Percentiles rank a stretch among this genome's conserved stretches.
Evolutionary conservation across 108 stramenopile genomes (phyloP).

Genomic region (Stephanodiscus minutulus): DNA sequence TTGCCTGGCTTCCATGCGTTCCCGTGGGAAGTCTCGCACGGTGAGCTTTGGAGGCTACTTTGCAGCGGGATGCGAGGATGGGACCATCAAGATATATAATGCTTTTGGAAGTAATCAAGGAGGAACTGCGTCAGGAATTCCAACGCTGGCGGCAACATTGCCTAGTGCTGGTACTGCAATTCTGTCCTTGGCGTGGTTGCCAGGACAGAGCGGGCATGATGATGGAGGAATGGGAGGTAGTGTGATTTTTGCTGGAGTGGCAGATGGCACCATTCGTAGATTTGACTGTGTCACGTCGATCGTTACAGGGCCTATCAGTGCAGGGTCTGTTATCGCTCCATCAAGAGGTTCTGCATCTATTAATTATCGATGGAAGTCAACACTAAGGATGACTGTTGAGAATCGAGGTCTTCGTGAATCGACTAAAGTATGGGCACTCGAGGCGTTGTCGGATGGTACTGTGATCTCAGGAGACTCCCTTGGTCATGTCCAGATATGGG

Average conservation of each 20-base stretch:
- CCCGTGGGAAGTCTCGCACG: conserved; percentile 18
- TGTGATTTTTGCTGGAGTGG: conserved; percentile 84
- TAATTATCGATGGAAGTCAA: conserved; percentile 52
- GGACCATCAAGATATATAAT: conserved; percentile 81
- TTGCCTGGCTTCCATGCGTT: conserved; percentile 55
- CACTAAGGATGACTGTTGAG: conserved; percentile 89
- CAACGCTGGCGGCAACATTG: conserved; percentile 74
- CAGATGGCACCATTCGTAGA: conserved; percentile 92
- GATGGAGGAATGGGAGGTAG: conserved; percentile 54
- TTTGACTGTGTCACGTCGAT: conserved; percentile 50
- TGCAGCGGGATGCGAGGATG: conserved; percentile 70
- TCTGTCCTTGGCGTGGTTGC: conserved; percentile 82
- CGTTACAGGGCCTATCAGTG: conserved; percentile 38
- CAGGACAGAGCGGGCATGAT: conserved; percentile 30
- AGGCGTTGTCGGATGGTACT: conserved; percentile 76
- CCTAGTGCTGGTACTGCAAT: conserved; percentile 79
- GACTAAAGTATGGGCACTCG: conserved; percentile 88
- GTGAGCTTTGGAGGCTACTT: conserved; percentile 41
- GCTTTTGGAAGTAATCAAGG: conserved; percentile 25
- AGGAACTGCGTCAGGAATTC: conserved; percentile 17
- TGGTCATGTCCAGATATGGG: conserved; percentile 93
- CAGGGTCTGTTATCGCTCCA: conserved; percentile 37
- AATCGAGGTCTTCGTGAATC: conserved; percentile 62
- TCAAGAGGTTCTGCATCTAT: conserved; percentile 37
- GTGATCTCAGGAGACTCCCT: conserved; percentile 89